Conservation (phyloP, 129 eudicot species). For the Tanacetum coccineum region DNA sequence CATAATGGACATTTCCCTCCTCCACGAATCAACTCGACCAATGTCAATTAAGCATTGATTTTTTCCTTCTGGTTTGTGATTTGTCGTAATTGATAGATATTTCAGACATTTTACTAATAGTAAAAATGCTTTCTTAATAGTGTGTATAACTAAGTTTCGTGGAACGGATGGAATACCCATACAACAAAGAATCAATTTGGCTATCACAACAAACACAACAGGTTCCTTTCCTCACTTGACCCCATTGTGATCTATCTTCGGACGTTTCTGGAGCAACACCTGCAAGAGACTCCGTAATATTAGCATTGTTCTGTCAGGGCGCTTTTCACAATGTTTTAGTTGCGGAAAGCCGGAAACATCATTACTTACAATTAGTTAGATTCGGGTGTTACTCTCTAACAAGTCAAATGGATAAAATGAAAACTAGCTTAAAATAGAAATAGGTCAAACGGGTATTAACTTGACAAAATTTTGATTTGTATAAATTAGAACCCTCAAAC, state of each 20-base stretch:
- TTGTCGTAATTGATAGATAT: no score
- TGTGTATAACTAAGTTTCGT: neutral
- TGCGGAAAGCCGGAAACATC: no score
- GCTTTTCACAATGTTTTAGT: no score
- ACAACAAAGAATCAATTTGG: constrained; percentile 92
- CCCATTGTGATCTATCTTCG: constrained; percentile 89
- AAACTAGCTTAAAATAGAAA: no score
- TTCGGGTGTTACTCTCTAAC: no score
- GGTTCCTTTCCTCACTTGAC: constrained; percentile 84
- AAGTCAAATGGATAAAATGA: no score
- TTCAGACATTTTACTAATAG: neutral
- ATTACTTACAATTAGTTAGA: no score
- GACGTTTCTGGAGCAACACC: constrained; percentile 84
- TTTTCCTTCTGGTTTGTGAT: no score
- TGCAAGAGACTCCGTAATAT: constrained; percentile 24
- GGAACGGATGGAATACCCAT: constrained; percentile 52
- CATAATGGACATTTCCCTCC: constrained; percentile 99
- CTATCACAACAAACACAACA: constrained; percentile 98
- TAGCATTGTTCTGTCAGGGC: neutral
- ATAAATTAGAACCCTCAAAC: no score
- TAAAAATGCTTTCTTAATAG: neutral
- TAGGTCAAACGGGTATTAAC: no score
- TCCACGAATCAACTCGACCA: constrained; percentile 73
- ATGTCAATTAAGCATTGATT: no score
- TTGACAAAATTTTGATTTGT: no score